Base-by-base conservation (phyloP, 306 rosid genomes). In the Gynostemma pentaphyllum region DNA sequence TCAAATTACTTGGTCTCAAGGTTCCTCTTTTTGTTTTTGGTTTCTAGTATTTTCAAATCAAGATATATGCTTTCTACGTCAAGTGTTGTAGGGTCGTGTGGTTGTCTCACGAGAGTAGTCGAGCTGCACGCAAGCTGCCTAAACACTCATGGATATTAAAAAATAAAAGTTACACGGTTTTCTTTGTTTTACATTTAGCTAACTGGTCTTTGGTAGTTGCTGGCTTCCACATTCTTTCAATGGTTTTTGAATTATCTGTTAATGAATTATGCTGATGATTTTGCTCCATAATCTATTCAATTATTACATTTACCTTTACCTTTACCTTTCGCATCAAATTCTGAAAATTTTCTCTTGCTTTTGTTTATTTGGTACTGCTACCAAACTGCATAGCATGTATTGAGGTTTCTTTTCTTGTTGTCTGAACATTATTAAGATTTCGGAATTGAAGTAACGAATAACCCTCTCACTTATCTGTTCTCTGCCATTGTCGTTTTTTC, bases 1-100 rank as follows among this genome's bases (percentile, higher is more conserved):
- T 88, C 73, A 81, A 70, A 63, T 22, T 88, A 46, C 96, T 92
- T 64, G 98, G 98, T 45, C 71, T 92, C 34, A 88, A 88, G 98
- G 98, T 89, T 52, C 42, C 21, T 15, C 54, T 48, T 4, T 55
- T 54, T 55, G 22, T 9, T 22, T 55, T n/a, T 42, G 19, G 21
- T 36, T 34, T n/a, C 64, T 57, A 0, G 29, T n/a, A 18, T 3
- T 34, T 56, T 16, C 28, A 55, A n/a, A 9, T 32, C 13, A 1
- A 7, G 41, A 5, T n/a, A n/a, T n/a, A n/a, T n/a, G n/a, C n/a
- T n/a, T n/a, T n/a, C n/a, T n/a, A n/a, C n/a, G n/a, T n/a, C n/a
- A n/a, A n/a, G n/a, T n/a, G n/a, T n/a, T n/a, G n/a, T n/a, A n/a
- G n/a, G n/a, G n/a, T n/a, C n/a, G n/a, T n/a, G n/a, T n/a, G n/a